Base-by-base conservation (phyloP, 2,329 filamentous ascomycete species). In the Ascocoryne sarcoides region DNA sequence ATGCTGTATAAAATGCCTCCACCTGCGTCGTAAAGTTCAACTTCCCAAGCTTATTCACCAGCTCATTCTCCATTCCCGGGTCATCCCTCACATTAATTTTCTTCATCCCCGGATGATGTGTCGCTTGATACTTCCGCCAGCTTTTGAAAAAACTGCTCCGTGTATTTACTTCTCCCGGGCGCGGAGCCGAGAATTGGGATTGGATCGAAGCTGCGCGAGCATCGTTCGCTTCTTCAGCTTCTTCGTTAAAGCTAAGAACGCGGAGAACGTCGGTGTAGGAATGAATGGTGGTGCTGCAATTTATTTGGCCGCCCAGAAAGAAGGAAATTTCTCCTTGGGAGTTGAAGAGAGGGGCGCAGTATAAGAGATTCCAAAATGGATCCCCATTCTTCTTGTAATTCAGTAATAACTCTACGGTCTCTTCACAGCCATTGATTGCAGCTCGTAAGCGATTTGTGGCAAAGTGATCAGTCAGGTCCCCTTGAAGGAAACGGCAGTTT, bases 301-400 rank as follows among this genome's bases (percentile, higher is more conserved):
- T 71, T 37, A 79, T 66, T 45, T 79, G 71, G 0, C 67, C 73
- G 1, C 71, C 73, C 12, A 80, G 62, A 49, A 70, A 75, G 55
- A 70, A 76, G 0, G 61, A 62, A 2, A 71, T 56, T 5, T 65
- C 65, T 3, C 73, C 73, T 0, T 61, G 49, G 0, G 58, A 54
- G 42, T 75, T 68, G 17, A 65, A 61, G 1, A 80, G 56, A 0
- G 76, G 75, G 34, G 69, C 66, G 1, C 70, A 57, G 36, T 71
- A 75, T 0, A 78, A 58, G 7, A 79, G 53, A 37, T 77, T 78
- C 71, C 70, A 75, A 48, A 74, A 75, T 0, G 70, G 68, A 16
- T 66, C 62, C 5, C 70, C 71, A 34, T 68, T 67, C 40, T 69
- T 67, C 14, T 63, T 63, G 43, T 71, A 69, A 45, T 74, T 75